Evolutionary conservation across 768 basidiomycete genomes (phyloP), one percentile per base, ranked within the genome.

Genomic region (Botryobasidium botryosum): DNA sequence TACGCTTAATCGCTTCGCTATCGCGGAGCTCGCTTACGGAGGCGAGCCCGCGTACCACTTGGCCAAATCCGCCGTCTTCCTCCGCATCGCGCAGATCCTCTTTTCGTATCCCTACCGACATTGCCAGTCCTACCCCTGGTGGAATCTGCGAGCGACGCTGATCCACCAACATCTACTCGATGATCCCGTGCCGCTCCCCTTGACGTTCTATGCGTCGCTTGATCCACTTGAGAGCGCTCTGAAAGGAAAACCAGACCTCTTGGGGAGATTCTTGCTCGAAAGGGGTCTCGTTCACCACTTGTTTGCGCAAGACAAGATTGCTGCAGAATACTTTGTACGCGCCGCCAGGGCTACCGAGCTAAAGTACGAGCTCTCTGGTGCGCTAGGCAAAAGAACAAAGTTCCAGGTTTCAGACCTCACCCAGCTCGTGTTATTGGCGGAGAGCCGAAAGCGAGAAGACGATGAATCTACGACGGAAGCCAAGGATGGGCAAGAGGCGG

Each of bases 11-110:
- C 60, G 63, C 24, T 72, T 72, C 38, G 74, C 90, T 20, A 65
- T 87, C 46, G 64, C 77, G 4, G 75, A 82, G 50, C 71, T 99
- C 35, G 78, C 90, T 0, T 74, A 71, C 49, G 74, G 75, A 3
- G 94, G 94, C 3, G 94, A 97, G 62, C 94, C 94, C 6, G 87
- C 85, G 0, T 99, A 97, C 62, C 94, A 97, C 59, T 81, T 97
- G 36, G 70, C 77, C 6, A 68, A 68, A 53, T 62, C 61, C 29
- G 70, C 88, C 5, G 59, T 71, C 18, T 76, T 92, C 54, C 69
- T 97, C 40, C 71, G 77, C 25, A 62, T 91, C 44, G 74, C 91
- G 0, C 72, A 80, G 53, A 63, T 84, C 21, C 64, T 94, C 38
- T 62, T 92, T 49, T 63, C 62, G 15, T 59, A 63, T 7, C 67